phyloP scores from a whole-genome alignment of 352 stramenopile species.

The Stramenopiles sp. region DNA sequence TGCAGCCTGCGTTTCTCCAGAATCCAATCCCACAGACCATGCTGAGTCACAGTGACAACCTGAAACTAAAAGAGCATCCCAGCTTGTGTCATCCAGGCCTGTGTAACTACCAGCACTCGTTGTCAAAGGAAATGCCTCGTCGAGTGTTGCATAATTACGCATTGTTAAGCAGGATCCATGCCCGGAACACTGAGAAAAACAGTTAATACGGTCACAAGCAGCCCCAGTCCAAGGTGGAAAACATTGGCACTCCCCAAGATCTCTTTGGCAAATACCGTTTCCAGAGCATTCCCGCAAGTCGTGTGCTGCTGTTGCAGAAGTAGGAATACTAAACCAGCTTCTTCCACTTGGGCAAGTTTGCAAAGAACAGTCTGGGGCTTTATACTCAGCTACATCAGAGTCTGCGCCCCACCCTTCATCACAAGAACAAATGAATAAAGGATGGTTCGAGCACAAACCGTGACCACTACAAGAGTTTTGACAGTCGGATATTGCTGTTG shows the following conservation, averaged over 20 bases:
- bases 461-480: not conserved
- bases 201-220: constrained; percentile 22
- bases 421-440: not conserved
- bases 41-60: constrained; percentile 52
- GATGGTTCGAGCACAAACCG: not conserved
- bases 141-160: constrained; percentile 48
- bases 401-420: not conserved
- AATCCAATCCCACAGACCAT: constrained; percentile 52
- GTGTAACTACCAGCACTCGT: constrained; percentile 34
- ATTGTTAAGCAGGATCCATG: constrained; percentile 54
- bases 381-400: not conserved
- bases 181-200: constrained; percentile 19
- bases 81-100: constrained; percentile 37
- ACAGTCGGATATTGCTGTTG: not conserved
- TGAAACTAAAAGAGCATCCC: constrained; percentile 47
- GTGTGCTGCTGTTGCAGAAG: constrained; percentile 22
- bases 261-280: constrained; percentile 36
- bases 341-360: not conserved
- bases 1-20: constrained; percentile 45
- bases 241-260: constrained; percentile 21
- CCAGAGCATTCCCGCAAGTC: constrained; percentile 30
- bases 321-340: not conserved
- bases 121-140: constrained; percentile 37
- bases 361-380: not conserved
- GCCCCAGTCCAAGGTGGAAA: constrained; percentile 19